Percentiles rank a stretch among this genome's conserved stretches.
Evolutionary conservation across 371 early-diverging fungal genomes (phyloP).

Genomic region (Haplosporangium sp.): DNA sequence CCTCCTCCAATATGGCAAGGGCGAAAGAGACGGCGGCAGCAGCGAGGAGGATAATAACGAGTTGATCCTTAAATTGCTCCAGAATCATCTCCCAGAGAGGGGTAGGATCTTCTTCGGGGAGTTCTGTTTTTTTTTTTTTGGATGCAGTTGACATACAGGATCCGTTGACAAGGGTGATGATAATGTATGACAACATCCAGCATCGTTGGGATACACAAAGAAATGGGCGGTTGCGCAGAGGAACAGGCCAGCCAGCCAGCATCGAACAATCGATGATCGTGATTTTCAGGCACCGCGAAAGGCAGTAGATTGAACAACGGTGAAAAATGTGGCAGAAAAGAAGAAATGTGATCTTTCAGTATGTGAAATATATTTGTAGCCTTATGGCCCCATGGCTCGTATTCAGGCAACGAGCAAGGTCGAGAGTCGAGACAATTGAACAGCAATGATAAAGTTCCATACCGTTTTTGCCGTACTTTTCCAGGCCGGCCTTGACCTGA

Average conservation of each 20-base stretch:
- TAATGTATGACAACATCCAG: slow-evolving; percentile 14
- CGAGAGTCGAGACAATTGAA: neutral
- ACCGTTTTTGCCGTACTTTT: slow-evolving; percentile 83
- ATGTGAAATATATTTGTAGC: no score
- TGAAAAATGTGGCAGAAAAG: no score
- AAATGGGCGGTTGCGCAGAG: slow-evolving; percentile 1
- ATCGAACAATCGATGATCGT: no score
- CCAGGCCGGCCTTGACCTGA: slow-evolving; percentile 67
- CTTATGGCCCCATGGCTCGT: no score
- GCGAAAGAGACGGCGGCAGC: slow-evolving; percentile 95
- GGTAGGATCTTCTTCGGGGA: slow-evolving; percentile 87
- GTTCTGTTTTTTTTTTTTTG: slow-evolving; percentile 57
- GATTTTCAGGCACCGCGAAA: no score
- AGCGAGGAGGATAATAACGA: slow-evolving; percentile 91
- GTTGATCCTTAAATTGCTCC: slow-evolving; percentile 98
- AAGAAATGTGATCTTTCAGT: no score
- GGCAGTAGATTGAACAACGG: no score
- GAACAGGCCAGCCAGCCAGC: no score
- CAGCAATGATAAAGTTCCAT: slow-evolving; percentile 27
- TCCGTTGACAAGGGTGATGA: neutral
- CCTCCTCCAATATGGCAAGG: slow-evolving; percentile 90
- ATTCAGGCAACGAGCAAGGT: neutral
- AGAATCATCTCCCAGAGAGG: slow-evolving; percentile 92
- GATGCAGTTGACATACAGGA: neutral
- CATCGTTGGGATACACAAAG: neutral